Evolutionary conservation across 2,329 filamentous ascomycete species (phyloP), one percentile per base, ranked within the genome.

Genomic region (Sphaerulina populicola): DNA sequence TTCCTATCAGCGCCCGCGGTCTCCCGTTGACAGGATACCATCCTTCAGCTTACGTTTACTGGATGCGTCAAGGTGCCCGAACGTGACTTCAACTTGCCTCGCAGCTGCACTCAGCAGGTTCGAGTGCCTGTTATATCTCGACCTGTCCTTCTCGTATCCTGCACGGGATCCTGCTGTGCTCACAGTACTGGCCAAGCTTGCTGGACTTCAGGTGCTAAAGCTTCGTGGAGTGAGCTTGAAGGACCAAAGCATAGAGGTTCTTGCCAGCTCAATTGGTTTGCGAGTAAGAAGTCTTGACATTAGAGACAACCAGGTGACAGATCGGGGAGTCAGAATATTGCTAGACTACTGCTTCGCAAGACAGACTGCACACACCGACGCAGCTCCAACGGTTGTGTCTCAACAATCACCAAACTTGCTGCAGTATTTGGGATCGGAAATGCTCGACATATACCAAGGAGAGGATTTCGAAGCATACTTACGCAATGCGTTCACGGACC

Each of bases 261-360:
- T 82, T 38, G 75, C 75, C 6, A 69, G 71, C 51, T 69, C 76
- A 0, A 75, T 82, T 45, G 70, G 72, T 4, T 71, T 69, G 2
- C 70, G 74, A 37, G 74, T 82, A 8, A 70, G 79, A 21, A 75
- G 76, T 54, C 64, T 82, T 33, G 79, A 82, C 59, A 50, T 82
- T 27, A 71, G 78, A 29, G 71, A 80, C 49, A 83, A 83, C 56
- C 57, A 71, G 23, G 67, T 83, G 35, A 81, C 77, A 1, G 79
- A 82, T 60, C 68, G 69, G 52, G 75, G 76, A 41, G 71, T 80
- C 11, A 70, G 74, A 27, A 68, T 69, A 11, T 63, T 83, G 30
- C 63, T 81, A 6, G 71, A 78, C 23, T 62, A 72, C 18, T 81
- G 76, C 54, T 73, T 82, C 51, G 46, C 51, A 12, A 37, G 30